phyloP scores from a whole-genome alignment of 1,284 basidiomycete species.

The Naganishia sp. region DNA sequence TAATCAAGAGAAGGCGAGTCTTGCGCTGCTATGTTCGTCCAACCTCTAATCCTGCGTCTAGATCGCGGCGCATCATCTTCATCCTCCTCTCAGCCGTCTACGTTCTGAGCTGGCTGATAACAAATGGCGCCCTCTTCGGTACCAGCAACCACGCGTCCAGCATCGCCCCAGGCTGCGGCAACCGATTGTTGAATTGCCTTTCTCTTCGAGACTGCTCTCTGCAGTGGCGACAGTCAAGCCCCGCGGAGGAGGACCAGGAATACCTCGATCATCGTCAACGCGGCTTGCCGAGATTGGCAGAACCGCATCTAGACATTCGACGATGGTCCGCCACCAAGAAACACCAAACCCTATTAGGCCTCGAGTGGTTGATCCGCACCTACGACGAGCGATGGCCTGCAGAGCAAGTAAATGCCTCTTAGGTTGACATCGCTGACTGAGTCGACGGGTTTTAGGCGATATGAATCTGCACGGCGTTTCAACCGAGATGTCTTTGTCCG shows the following conservation, averaged over 20 bases:
- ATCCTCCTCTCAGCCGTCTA: too few relatives aligned
- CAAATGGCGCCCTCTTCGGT: too few relatives aligned
- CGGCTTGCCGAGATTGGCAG: not conserved
- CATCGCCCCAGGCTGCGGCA: not conserved
- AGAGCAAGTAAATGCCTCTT: not conserved
- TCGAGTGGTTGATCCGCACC: not conserved
- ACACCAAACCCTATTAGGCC: not conserved
- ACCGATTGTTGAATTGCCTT: not conserved
- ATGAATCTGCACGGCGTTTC: not conserved
- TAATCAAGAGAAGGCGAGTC: too few relatives aligned
- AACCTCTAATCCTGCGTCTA: too few relatives aligned
- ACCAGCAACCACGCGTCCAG: too few relatives aligned
- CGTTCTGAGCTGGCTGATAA: too few relatives aligned
- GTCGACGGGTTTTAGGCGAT: not conserved
- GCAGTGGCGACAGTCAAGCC: not conserved
- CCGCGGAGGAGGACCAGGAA: not conserved
- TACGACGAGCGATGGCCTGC: not conserved
- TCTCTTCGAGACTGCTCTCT: not conserved
- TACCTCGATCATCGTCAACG: conserved; percentile 1
- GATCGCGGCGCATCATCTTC: too few relatives aligned
- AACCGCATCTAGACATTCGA: not conserved
- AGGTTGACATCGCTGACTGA: not conserved
- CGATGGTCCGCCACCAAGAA: not conserved
- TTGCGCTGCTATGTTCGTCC: too few relatives aligned
- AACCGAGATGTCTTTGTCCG: not conserved